These are phyloP conservation scores for Yarrowia galli DNA, from an alignment of 1,139 yeast genomes.

Conservation along the genomic window DNA sequence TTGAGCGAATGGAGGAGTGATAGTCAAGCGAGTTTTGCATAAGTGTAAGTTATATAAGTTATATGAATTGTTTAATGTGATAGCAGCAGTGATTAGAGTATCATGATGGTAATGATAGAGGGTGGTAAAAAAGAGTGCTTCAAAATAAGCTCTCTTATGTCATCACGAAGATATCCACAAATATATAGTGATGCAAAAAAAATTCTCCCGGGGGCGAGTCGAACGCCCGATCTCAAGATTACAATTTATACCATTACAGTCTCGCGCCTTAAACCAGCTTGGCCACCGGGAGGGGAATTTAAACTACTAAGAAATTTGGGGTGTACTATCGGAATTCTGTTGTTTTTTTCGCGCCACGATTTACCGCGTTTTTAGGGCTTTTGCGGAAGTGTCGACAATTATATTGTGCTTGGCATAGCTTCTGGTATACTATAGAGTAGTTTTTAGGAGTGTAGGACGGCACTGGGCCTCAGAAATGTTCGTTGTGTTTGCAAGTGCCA, in stretches of 20 bases:
- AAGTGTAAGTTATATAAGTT: slow-evolving; percentile 22
- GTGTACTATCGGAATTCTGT: background rate
- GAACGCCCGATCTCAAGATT: slow-evolving; percentile 39
- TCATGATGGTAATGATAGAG: no score
- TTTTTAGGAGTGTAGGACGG: no score
- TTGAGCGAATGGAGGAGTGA: slow-evolving; percentile 44
- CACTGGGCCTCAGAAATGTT: no score
- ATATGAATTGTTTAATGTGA: slow-evolving; percentile 1
- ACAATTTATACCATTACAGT: slow-evolving; percentile 37
- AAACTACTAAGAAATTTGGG: background rate
- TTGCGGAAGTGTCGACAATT: no score
- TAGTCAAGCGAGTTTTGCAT: slow-evolving; percentile 13
- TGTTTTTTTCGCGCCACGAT: background rate
- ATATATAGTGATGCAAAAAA: background rate
- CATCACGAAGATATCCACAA: background rate
- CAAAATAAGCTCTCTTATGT: no score
- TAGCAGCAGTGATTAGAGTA: no score
- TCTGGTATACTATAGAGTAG: no score
- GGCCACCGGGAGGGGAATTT: slow-evolving; percentile 34
- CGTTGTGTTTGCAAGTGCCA: no score
- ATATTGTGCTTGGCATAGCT: no score
- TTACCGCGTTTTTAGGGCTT: background rate
- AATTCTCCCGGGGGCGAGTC: slow-evolving; percentile 39
- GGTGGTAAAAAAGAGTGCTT: no score
- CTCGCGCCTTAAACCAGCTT: slow-evolving; percentile 39